phyloP scores from a whole-genome alignment of 164 flowering plant species.

The Cinnamomum chago region DNA sequence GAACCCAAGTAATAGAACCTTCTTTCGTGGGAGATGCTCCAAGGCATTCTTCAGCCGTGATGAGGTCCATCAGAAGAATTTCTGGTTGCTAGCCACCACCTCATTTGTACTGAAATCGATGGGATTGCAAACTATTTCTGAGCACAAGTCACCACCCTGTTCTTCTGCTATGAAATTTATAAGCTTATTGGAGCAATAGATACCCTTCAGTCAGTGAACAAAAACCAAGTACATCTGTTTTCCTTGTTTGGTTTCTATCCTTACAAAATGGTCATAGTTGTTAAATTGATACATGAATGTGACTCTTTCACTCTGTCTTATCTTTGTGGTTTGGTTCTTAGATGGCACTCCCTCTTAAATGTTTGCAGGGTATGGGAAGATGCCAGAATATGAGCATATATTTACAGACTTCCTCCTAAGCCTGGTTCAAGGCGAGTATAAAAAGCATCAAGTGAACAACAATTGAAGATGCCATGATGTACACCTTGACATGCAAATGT shows the following conservation, averaged over 20 bases:
- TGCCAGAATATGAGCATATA: slow-evolving; percentile 86
- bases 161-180: too few relatives aligned
- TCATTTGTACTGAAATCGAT: too few relatives aligned
- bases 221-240: background rate
- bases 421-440: slow-evolving; percentile 49
- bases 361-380: slow-evolving; percentile 67
- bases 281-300: background rate
- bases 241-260: background rate
- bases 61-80: background rate
- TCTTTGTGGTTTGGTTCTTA: slow-evolving; percentile 2
- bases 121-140: background rate
- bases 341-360: background rate
- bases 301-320: background rate
- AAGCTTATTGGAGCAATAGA: too few relatives aligned
- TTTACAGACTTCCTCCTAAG: slow-evolving; percentile 79
- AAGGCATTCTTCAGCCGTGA: background rate
- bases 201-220: background rate
- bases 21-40: background rate
- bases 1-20: background rate
- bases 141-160: background rate
- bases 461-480: slow-evolving; percentile 2
- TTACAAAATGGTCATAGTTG: background rate
- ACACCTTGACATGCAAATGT: background rate
- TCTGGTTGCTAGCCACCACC: too few relatives aligned
- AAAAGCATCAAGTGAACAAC: slow-evolving; percentile 20